Evolutionary conservation across 352 stramenopile genomes (phyloP).

Genomic region (Phytophthora ramorum): DNA sequence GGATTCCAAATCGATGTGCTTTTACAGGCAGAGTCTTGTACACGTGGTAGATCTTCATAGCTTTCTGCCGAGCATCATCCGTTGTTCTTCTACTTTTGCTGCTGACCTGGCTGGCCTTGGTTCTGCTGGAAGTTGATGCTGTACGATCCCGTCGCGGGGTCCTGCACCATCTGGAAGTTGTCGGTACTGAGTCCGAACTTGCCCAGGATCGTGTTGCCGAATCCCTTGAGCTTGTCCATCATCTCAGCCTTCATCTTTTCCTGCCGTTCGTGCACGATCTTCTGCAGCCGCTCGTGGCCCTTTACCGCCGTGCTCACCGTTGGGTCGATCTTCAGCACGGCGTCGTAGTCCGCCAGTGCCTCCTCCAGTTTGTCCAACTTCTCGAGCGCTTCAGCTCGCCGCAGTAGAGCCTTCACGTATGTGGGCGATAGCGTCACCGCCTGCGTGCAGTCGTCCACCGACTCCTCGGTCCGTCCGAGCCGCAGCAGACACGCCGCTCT

Average conservation of each 20-base stretch:
- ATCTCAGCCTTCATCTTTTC: constrained; percentile 99
- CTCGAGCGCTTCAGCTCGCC: constrained; percentile 93
- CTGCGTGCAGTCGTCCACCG: constrained; percentile 94
- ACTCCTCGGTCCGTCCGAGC: constrained; percentile 83
- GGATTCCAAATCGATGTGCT: constrained; percentile 9
- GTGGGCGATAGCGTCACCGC: constrained; percentile 94
- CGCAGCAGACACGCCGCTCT: constrained; percentile 77
- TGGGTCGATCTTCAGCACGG: constrained; percentile 94
- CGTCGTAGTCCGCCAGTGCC: constrained; percentile 91
- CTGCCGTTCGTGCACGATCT: constrained; percentile 93
- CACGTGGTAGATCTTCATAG: constrained; percentile 6
- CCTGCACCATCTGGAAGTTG: constrained; percentile 99
- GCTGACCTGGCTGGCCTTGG: constrained; percentile 25
- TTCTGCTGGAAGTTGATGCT: constrained; percentile 95
- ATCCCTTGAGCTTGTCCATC: constrained; percentile 97
- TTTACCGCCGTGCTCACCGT: constrained; percentile 60
- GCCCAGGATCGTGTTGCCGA: constrained; percentile 98
- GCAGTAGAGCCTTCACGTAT: constrained; percentile 97
- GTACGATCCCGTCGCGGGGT: constrained; percentile 97
- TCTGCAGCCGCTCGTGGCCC: constrained; percentile 83
- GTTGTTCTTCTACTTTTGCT: constrained; percentile 23
- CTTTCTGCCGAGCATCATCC: neutral
- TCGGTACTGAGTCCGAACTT: constrained; percentile 99
- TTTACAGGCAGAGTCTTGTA: constrained; percentile 12
- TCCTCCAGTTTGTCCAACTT: constrained; percentile 94